Conservation (phyloP, 2,329 filamentous ascomycete species). For the Aspergillus cejpii region DNA sequence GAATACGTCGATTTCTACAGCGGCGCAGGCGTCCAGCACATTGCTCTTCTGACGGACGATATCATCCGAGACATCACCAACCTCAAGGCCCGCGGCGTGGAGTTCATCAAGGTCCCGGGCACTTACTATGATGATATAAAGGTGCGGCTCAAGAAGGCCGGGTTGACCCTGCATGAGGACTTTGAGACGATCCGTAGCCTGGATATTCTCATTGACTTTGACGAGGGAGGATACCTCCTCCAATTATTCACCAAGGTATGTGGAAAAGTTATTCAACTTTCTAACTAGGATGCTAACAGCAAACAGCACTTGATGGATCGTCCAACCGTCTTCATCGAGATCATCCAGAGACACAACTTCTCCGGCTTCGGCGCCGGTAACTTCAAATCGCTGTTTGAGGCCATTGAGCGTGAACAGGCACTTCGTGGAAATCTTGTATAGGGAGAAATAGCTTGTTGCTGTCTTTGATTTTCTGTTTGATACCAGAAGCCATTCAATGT, state of each 20-base stretch:
- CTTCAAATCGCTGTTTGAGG: slow-evolving; percentile 92
- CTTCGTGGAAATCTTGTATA: slow-evolving; percentile 67
- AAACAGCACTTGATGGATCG: slow-evolving; percentile 74
- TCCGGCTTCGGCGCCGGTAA: slow-evolving; percentile 91
- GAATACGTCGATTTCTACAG: slow-evolving; percentile 88
- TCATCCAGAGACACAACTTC: slow-evolving; percentile 87
- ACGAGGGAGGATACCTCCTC: slow-evolving; percentile 78
- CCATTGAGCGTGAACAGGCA: slow-evolving; percentile 88
- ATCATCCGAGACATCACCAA: slow-evolving; percentile 72
- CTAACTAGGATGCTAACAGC: slow-evolving; percentile 2
- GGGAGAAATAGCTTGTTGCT: neutral
- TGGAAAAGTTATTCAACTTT: no score
- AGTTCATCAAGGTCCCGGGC: slow-evolving; percentile 84
- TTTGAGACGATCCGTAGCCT: slow-evolving; percentile 69
- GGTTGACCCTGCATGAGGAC: slow-evolving; percentile 63
- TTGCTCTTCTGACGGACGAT: slow-evolving; percentile 73
- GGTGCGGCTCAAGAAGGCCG: slow-evolving; percentile 59
- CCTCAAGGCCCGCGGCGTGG: slow-evolving; percentile 76
- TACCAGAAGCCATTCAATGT: neutral
- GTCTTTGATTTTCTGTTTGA: neutral
- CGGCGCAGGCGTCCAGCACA: slow-evolving; percentile 86
- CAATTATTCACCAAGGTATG: slow-evolving; percentile 64
- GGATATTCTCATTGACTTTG: slow-evolving; percentile 91
- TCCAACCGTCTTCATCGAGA: slow-evolving; percentile 92
- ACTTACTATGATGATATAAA: slow-evolving; percentile 79